phyloP scores from a whole-genome alignment of 192 early-diverging fungal genomes.

The Coemansia reversa region DNA sequence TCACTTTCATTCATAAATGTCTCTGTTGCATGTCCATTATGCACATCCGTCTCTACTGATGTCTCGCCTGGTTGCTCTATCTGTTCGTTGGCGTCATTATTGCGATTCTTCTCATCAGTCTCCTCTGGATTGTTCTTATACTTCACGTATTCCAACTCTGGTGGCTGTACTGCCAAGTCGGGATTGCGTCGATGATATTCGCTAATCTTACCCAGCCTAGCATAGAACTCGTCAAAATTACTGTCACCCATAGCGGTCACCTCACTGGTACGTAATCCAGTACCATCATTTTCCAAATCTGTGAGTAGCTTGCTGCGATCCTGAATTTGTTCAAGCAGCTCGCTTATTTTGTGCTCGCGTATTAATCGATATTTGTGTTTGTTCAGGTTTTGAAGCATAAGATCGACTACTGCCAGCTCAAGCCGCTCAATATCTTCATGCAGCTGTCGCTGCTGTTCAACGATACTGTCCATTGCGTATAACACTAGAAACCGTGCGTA shows the following conservation, averaged over 20 bases:
- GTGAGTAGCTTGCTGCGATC: slow-evolving; percentile 61
- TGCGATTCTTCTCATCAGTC: slow-evolving; percentile 50
- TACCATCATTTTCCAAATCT: slow-evolving; percentile 69
- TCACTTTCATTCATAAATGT: slow-evolving; percentile 52
- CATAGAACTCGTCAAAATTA: slow-evolving; percentile 85
- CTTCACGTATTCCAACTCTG: slow-evolving; percentile 76
- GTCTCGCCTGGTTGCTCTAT: slow-evolving; percentile 11
- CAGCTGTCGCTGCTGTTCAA: slow-evolving; percentile 72
- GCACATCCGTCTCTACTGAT: background rate
- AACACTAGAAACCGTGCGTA: background rate
- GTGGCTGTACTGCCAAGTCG: slow-evolving; percentile 70
- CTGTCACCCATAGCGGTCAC: slow-evolving; percentile 67
- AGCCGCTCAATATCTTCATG: slow-evolving; percentile 92
- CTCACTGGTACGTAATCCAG: slow-evolving; percentile 69
- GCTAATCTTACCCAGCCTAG: slow-evolving; percentile 76
- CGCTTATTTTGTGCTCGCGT: slow-evolving; percentile 76
- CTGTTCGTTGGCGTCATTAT: slow-evolving; percentile 21
- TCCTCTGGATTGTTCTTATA: slow-evolving; percentile 51
- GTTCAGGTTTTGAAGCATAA: slow-evolving; percentile 73
- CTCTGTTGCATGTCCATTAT: slow-evolving; percentile 12
- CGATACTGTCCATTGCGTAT: slow-evolving; percentile 57
- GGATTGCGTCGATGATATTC: slow-evolving; percentile 77
- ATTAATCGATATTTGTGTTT: slow-evolving; percentile 80
- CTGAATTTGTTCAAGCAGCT: slow-evolving; percentile 70
- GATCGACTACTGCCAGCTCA: slow-evolving; percentile 82